Percentiles rank a stretch among this genome's conserved stretches.
Evolutionary conservation across 106 monocot species (phyloP).

Genomic region (Vanilla planifolia): DNA sequence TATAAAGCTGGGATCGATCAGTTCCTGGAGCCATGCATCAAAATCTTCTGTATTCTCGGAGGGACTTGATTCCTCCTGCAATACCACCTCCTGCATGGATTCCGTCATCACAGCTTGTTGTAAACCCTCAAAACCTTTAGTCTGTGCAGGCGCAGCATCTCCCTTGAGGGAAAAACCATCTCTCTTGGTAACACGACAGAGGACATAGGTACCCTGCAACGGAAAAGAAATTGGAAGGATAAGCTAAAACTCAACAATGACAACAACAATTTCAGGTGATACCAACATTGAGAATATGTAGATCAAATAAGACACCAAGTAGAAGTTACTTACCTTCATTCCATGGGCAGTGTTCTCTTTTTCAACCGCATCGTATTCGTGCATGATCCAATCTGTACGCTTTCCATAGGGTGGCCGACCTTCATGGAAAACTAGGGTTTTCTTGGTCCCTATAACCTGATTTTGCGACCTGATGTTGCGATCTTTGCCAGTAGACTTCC

Average conservation of each 20-base stretch:
- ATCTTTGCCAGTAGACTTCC: slow-evolving; percentile 88
- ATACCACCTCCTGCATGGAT: background rate
- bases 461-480: slow-evolving; percentile 38
- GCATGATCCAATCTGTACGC: slow-evolving; percentile 89
- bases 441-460: slow-evolving; percentile 65
- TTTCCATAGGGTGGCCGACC: slow-evolving; percentile 75
- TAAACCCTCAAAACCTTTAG: slow-evolving; percentile 1
- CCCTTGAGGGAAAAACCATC: slow-evolving; percentile 27
- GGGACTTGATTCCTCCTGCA: slow-evolving; percentile 13
- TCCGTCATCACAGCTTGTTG: slow-evolving; percentile 10
- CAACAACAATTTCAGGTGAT: background rate
- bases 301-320: too few species aligned
- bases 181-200: slow-evolving; percentile 86
- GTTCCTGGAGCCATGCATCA: slow-evolving; percentile 44
- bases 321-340: slow-evolving; percentile 37
- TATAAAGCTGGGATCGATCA: slow-evolving; percentile 34
- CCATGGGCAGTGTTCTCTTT: slow-evolving; percentile 40
- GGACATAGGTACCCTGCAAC: slow-evolving; percentile 62
- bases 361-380: slow-evolving; percentile 66
- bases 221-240: background rate
- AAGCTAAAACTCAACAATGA: background rate
- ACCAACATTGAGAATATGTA: background rate
- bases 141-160: slow-evolving; percentile 5
- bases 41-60: slow-evolving; percentile 19
- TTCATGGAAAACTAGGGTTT: slow-evolving; percentile 82